Conservation (phyloP, 192 early-diverging fungal genomes). For the Coemansia sp. region DNA sequence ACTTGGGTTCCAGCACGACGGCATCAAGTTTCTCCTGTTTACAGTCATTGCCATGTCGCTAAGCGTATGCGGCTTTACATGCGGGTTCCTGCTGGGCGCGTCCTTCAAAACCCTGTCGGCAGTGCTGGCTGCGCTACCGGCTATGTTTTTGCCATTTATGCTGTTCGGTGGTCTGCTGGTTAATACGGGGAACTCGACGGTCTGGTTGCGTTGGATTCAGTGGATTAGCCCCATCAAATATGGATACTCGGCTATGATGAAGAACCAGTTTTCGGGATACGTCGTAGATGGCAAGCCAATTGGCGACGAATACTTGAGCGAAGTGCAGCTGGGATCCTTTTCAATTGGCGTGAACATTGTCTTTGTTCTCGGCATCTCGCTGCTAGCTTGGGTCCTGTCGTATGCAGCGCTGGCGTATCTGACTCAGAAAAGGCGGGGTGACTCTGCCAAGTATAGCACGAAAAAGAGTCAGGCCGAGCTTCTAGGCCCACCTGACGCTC, state of each 20-base stretch:
- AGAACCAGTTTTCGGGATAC: slow-evolving; percentile 54
- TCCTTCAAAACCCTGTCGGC: slow-evolving; percentile 48
- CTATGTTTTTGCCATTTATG: slow-evolving; percentile 57
- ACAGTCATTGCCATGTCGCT: slow-evolving; percentile 30
- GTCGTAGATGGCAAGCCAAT: slow-evolving; percentile 28
- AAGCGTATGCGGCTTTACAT: slow-evolving; percentile 52
- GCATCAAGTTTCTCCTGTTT: slow-evolving; percentile 46
- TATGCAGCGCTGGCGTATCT: slow-evolving; percentile 35
- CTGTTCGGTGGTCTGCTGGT: slow-evolving; percentile 61
- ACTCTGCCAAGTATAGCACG: not conserved
- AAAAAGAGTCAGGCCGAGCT: slow-evolving; percentile 12
- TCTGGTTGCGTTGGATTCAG: slow-evolving; percentile 56
- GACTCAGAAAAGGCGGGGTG: slow-evolving; percentile 10
- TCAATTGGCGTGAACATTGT: slow-evolving; percentile 44
- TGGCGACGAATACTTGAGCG: slow-evolving; percentile 33
- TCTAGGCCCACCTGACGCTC: slow-evolving; percentile 23
- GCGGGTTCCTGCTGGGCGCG: slow-evolving; percentile 57
- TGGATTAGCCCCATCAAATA: slow-evolving; percentile 61
- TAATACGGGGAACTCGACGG: slow-evolving; percentile 58
- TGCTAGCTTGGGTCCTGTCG: slow-evolving; percentile 20
- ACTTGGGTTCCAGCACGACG: slow-evolving; percentile 52
- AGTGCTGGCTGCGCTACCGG: slow-evolving; percentile 49
- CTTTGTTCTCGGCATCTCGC: slow-evolving; percentile 21
- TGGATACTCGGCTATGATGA: slow-evolving; percentile 52
- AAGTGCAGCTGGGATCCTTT: slow-evolving; percentile 36